Evolutionary conservation across 331 rosid species (phyloP).

Genomic region (Ulmus americana): DNA sequence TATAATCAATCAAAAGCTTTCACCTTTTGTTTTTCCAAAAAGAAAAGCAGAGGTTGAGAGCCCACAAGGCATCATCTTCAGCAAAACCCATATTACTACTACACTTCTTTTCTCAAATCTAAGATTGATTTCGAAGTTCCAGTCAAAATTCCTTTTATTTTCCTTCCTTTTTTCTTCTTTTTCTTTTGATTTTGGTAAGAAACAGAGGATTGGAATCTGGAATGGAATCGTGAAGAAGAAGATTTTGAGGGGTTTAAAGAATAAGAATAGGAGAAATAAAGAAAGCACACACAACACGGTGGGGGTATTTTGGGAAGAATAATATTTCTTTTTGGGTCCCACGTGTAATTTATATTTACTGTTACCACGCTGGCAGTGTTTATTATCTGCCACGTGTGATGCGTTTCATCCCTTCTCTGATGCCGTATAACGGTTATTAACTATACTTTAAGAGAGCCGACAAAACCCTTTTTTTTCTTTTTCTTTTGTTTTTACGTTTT

Average conservation of each 20-base stretch:
- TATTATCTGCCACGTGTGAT: conserved; percentile 29
- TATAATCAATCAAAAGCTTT: conserved; percentile 15
- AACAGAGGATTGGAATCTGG: conserved; percentile 7
- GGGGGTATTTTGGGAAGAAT: conserved; percentile 11
- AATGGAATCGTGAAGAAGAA: conserved; percentile 28
- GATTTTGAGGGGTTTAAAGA: conserved; percentile 18
- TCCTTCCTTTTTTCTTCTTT: conserved; percentile 15
- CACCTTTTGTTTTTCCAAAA: conserved; percentile 47
- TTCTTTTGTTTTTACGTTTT: neutral
- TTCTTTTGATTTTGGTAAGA: conserved; percentile 10
- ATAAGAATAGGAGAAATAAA: conserved; percentile 11
- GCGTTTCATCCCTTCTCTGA: neutral
- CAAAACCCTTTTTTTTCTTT: conserved; percentile 3
- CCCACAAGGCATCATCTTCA: conserved; percentile 29
- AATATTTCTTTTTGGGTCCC: conserved; percentile 20
- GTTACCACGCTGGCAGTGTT: conserved; percentile 18
- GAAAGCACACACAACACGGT: neutral
- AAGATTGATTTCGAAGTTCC: conserved; percentile 35
- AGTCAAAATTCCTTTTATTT: conserved; percentile 17
- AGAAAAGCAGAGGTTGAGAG: conserved; percentile 37
- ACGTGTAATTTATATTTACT: neutral
- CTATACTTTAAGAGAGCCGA: conserved; percentile 15
- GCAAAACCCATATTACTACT: conserved; percentile 38
- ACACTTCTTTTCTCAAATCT: conserved; percentile 15
- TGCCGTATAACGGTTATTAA: conserved; percentile 29